Conservation (phyloP, 179 eudicot species). For the Spergularia azorica region DNA sequence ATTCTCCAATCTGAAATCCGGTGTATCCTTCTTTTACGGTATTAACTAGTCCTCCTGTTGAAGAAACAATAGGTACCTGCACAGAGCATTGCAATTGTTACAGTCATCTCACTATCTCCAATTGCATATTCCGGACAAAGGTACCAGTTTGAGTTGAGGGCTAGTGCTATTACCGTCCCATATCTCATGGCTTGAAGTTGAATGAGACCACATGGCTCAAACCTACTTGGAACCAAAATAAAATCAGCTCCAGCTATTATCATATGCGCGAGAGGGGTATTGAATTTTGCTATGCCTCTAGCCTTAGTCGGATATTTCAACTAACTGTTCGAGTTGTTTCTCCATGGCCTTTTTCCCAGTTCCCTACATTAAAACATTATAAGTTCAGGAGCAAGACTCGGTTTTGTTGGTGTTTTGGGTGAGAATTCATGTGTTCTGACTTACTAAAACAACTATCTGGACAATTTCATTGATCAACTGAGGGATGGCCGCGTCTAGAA, state of each 20-base stretch:
- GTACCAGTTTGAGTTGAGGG: neutral
- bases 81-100: neutral
- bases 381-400: neutral
- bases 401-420: neutral
- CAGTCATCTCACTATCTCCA: neutral
- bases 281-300: conserved; percentile 85
- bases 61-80: conserved; percentile 84
- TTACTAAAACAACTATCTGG: conserved; percentile 81
- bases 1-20: conserved; percentile 95
- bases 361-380: conserved; percentile 47
- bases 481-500: conserved; percentile 82
- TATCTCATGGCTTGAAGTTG: conserved; percentile 96
- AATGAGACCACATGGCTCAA: conserved; percentile 98
- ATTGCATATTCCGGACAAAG: neutral
- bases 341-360: conserved; percentile 91
- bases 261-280: conserved; percentile 79
- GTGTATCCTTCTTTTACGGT: conserved; percentile 90
- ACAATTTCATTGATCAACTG: conserved; percentile 62
- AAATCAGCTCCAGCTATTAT: conserved; percentile 91
- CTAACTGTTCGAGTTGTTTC: conserved; percentile 64
- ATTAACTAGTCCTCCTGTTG: conserved; percentile 95
- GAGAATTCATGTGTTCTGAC: conserved; percentile 14
- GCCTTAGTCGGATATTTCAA: conserved; percentile 67
- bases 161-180: conserved; percentile 56
- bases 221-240: conserved; percentile 87